A percentile compares a stretch with the other conserved stretches of the same genome.
Conservation (phyloP, 192 early-diverging fungal species). For the Backusella psychrophila region DNA sequence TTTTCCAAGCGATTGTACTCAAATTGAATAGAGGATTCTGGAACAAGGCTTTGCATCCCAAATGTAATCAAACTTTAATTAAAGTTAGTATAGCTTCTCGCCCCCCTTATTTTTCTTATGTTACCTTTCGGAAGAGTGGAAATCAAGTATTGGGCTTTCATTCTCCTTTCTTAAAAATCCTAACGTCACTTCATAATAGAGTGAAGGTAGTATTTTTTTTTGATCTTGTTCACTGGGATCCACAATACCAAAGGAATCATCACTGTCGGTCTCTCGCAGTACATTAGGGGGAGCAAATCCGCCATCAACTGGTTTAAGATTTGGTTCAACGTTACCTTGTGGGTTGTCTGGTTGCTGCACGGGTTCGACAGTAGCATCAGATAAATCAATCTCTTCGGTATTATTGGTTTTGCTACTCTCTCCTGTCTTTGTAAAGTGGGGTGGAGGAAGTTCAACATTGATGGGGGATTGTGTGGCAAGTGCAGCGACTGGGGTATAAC, state of each 20-base stretch:
- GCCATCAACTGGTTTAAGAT: conserved; percentile 9
- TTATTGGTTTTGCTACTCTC: background rate
- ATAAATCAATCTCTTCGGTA: background rate
- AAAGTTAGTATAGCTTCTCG: background rate
- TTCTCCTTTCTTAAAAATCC: background rate
- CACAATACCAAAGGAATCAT: background rate
- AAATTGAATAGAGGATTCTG: background rate
- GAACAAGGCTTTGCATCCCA: conserved; percentile 8
- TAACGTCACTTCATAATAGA: conserved; percentile 29
- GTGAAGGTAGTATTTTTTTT: background rate
- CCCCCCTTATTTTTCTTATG: background rate
- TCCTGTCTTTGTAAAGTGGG: background rate
- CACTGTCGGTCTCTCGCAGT: background rate
- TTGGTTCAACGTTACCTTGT: conserved; percentile 23
- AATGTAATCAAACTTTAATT: conserved; percentile 5
- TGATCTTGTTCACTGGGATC: background rate
- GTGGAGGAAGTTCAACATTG: conserved; percentile 13
- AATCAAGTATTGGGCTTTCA: background rate
- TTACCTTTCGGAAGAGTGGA: background rate
- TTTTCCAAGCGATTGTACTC: background rate
- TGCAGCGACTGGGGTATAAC: conserved; percentile 10
- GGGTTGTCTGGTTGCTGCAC: background rate
- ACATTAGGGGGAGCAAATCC: background rate
- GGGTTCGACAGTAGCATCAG: background rate
- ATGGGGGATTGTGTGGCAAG: background rate